These are phyloP conservation scores for Polysphondylium violaceum DNA, from an alignment of 78 protist genomes.

Conservation along the genomic window DNA sequence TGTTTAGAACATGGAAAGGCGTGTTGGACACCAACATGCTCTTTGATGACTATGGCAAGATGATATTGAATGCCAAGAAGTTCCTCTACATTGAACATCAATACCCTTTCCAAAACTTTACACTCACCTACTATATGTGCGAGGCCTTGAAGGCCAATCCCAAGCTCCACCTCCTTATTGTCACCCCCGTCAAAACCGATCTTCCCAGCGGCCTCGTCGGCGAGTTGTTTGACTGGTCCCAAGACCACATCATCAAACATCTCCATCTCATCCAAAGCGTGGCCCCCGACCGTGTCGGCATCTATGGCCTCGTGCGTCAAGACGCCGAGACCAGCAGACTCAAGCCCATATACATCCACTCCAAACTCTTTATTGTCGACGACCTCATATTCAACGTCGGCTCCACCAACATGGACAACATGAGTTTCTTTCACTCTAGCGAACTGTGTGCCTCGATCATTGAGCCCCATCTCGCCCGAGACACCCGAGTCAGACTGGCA, in stretches of 20 bases:
- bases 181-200: slow-evolving; percentile 85
- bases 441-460: slow-evolving; percentile 62
- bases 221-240: slow-evolving; percentile 82
- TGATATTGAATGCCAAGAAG: slow-evolving; percentile 81
- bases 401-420: slow-evolving; percentile 84
- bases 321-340: slow-evolving; percentile 75
- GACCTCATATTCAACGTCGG: slow-evolving; percentile 71
- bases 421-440: slow-evolving; percentile 80
- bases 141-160: slow-evolving; percentile 79
- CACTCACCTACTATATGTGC: slow-evolving; percentile 83
- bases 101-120: slow-evolving; percentile 85
- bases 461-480: slow-evolving; percentile 59
- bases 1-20: slow-evolving; percentile 84
- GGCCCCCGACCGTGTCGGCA: slow-evolving; percentile 86
- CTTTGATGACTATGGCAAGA: slow-evolving; percentile 72
- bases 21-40: slow-evolving; percentile 73
- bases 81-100: slow-evolving; percentile 85
- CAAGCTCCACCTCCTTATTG: slow-evolving; percentile 73
- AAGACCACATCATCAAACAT: slow-evolving; percentile 86
- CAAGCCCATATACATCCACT: slow-evolving; percentile 84
- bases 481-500: slow-evolving; percentile 68
- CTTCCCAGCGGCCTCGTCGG: slow-evolving; percentile 85
- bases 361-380: slow-evolving; percentile 81
- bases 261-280: slow-evolving; percentile 61
- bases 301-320: slow-evolving; percentile 81